Evolutionary conservation across 768 basidiomycete species (phyloP), one percentile per base, ranked within the genome.

Genomic region (Tephrocybe sp.): DNA sequence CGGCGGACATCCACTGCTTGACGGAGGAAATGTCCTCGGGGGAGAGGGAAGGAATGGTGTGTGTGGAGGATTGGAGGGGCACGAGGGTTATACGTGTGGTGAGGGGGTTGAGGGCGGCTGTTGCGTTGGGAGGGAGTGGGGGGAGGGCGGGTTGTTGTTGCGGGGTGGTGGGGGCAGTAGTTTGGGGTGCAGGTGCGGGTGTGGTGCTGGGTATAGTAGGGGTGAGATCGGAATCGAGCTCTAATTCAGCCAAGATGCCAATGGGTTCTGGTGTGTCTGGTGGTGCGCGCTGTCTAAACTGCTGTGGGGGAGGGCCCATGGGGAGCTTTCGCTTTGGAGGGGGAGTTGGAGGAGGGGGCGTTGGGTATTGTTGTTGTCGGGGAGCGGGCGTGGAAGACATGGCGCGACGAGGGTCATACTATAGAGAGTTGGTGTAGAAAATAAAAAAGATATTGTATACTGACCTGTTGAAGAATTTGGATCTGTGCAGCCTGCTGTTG

Each of bases 61-160:
- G 65, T 1, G 71, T 66, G n/a, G 80, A 80, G 11, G 77, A 74
- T 39, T 69, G 64, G 9, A 84, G 72, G 1, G 88, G 86, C 2
- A 92, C 78, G 47, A 78, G 65, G 7, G 80, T 77, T 35, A 90
- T 73, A 16, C 73, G 72, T 7, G 87, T 89, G 16, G 81, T 76
- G 26, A 72, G 68, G 13, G 77, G 78, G 64, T 83, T 82, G 47
- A 83, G 72, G 18, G 65, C 62, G 32, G 74, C 70, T 42, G 68
- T 69, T 6, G 76, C 57, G 12, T 77, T 68, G 7, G 75, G 68
- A 2, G 79, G 70, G n/a, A 76, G 69, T 19, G 74, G 38, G 11
- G 43, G 42, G 36, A 43, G 37, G 30, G 44, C 12, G 4, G 34
- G 9, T 2, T 19, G 47, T 9, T 26, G 18, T 13, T 28, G 2